Evolutionary conservation across 345 rosid species (phyloP).

Genomic region (Acer campestre): DNA sequence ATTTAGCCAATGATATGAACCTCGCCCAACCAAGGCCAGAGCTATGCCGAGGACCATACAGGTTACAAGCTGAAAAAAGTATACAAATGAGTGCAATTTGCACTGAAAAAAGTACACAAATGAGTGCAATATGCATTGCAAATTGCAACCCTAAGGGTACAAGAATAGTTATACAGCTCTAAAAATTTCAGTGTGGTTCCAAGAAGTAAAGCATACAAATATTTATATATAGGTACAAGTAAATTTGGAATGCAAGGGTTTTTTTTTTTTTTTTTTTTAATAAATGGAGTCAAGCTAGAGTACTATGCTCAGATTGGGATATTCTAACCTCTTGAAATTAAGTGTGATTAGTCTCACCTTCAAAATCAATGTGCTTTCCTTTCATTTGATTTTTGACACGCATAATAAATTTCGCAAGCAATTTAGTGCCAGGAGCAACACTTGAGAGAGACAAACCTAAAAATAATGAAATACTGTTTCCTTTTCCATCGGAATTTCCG

Average conservation of each 20-base stretch:
- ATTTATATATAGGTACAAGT: background rate
- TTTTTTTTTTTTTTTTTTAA: no score
- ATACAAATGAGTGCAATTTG: background rate
- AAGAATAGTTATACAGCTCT: no score
- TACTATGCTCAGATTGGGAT: background rate
- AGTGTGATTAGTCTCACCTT: background rate
- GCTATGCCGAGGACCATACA: no score
- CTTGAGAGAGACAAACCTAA: background rate
- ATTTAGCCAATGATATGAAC: background rate
- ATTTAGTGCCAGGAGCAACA: background rate
- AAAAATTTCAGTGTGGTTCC: no score
- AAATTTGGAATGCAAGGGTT: background rate
- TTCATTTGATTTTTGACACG: background rate
- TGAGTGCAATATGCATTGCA: background rate
- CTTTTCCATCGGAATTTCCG: background rate
- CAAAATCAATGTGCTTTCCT: background rate
- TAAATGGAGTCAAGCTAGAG: no score
- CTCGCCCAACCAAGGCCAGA: background rate
- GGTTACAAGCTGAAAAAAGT: background rate
- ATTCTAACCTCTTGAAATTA: no score
- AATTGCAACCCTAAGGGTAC: no score
- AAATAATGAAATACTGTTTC: background rate
- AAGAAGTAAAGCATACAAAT: no score
- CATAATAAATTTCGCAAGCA: background rate
- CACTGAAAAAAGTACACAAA: background rate